Conservation (phyloP, 202 grass and related monocot species). For the Carex sylvatica region DNA sequence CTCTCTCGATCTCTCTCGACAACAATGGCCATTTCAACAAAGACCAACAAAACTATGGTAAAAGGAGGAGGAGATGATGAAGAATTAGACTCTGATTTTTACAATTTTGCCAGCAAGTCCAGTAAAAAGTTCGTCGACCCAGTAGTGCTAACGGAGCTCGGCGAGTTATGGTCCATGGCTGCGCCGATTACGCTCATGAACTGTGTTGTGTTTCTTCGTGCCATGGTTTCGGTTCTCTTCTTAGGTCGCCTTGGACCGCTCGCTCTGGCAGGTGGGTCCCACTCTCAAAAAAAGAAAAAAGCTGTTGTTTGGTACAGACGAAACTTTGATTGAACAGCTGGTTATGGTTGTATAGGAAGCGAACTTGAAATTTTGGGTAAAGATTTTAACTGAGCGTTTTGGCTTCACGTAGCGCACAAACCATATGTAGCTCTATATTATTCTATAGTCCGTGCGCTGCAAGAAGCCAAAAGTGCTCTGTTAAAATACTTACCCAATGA, state of each 20-base stretch:
- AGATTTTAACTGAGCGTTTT: too few species aligned
- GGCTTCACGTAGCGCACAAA: too few species aligned
- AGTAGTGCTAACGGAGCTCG: constrained; percentile 43
- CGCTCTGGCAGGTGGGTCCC: constrained; percentile 73
- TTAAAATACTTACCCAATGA: not conserved
- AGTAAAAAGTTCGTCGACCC: constrained; percentile 24
- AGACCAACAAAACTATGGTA: not conserved
- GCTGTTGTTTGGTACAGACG: not conserved
- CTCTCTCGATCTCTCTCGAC: not conserved
- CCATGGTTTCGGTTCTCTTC: constrained; percentile 90
- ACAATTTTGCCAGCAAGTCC: not conserved
- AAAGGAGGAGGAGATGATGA: not conserved
- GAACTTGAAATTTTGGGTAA: not conserved
- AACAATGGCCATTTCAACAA: constrained; percentile 28
- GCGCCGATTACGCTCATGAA: constrained; percentile 83
- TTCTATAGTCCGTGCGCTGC: too few species aligned
- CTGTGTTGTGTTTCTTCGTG: constrained; percentile 79
- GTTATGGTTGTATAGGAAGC: not conserved
- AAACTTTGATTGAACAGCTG: not conserved
- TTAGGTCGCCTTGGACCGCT: constrained; percentile 76
- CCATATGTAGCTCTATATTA: too few species aligned
- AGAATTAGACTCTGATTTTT: not conserved
- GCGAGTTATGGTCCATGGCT: constrained; percentile 67
- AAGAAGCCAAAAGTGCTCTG: too few species aligned
- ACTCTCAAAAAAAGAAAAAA: constrained; percentile 19